phyloP scores from a whole-genome alignment of 306 rosid species.

The Arachis hypogaea region DNA sequence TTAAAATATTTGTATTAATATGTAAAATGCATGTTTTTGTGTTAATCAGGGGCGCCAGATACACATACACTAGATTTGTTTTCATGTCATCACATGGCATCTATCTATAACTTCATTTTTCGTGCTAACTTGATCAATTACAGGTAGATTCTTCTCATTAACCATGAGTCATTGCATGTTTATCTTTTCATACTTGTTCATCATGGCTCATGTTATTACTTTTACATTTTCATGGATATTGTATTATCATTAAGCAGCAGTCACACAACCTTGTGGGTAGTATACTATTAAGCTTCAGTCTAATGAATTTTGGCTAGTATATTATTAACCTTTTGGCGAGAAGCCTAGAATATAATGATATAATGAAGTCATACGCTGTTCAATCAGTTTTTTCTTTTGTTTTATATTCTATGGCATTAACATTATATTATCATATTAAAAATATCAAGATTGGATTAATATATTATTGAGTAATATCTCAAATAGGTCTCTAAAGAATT shows the following conservation, averaged over 20 bases:
- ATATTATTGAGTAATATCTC: too few species aligned
- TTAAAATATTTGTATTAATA: too few species aligned
- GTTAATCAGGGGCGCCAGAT: too few species aligned
- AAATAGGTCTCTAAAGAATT: too few species aligned
- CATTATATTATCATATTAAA: too few species aligned
- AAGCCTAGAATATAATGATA: not conserved
- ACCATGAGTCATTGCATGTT: constrained; percentile 3
- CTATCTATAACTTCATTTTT: too few species aligned
- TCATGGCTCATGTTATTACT: not conserved
- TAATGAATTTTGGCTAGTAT: not conserved
- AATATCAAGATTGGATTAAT: too few species aligned
- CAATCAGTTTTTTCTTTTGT: not conserved
- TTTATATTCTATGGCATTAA: not conserved
- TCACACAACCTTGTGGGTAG: not conserved
- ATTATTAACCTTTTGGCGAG: too few species aligned
- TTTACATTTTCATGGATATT: too few species aligned
- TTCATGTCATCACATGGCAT: not conserved
- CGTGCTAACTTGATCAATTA: not conserved
- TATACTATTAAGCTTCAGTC: not conserved
- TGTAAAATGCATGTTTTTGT: too few species aligned
- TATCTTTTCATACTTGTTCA: not conserved
- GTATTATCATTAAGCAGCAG: too few species aligned
- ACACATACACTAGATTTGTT: too few species aligned
- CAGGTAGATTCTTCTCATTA: not conserved
- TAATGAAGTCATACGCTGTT: not conserved